Evolutionary conservation across 2,329 filamentous ascomycete genomes (phyloP).

Genomic region (Tolypocladium pustulatum): DNA sequence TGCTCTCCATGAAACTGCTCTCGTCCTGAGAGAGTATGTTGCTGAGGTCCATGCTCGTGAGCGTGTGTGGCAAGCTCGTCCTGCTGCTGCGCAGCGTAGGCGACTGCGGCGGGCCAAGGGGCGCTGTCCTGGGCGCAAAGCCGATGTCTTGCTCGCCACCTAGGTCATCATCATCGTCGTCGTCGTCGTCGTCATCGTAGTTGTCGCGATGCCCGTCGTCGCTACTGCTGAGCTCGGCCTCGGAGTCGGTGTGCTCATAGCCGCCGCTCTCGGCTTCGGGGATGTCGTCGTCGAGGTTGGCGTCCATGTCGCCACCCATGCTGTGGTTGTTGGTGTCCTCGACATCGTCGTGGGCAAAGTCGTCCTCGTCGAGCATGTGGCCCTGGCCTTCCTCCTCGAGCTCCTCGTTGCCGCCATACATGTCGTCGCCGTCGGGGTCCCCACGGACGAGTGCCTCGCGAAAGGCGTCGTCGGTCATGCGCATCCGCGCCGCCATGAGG

Average conservation of each 20-base stretch:
- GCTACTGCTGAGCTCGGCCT: conserved; percentile 49
- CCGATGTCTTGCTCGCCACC: conserved; percentile 19
- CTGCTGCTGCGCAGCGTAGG: conserved; percentile 24
- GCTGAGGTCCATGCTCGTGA: conserved; percentile 46
- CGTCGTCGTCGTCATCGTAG: conserved; percentile 4
- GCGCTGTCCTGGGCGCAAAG: conserved; percentile 26
- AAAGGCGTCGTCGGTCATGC: conserved; percentile 51
- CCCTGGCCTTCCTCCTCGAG: conserved; percentile 43
- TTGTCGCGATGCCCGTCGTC: conserved; percentile 27
- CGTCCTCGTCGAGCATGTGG: conserved; percentile 55
- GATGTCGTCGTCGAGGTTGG: conserved; percentile 62
- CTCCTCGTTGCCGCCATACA: conserved; percentile 44
- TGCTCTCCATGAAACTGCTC: conserved; percentile 46
- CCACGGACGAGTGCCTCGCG: conserved; percentile 46
- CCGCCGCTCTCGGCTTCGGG: conserved; percentile 53
- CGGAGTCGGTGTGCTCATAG: conserved; percentile 72
- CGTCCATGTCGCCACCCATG: conserved; percentile 42
- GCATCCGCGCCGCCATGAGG: conserved; percentile 39
- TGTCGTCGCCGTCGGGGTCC: conserved; percentile 33
- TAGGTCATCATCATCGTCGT: conserved; percentile 8
- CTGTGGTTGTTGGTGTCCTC: conserved; percentile 18
- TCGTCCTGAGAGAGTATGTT: conserved; percentile 45
- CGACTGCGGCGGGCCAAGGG: conserved; percentile 22
- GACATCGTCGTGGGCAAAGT: conserved; percentile 30
- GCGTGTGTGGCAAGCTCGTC: conserved; percentile 12